Evolutionary conservation across 176 grass and related monocot genomes (phyloP).

Genomic region (Panicum miliaceum): DNA sequence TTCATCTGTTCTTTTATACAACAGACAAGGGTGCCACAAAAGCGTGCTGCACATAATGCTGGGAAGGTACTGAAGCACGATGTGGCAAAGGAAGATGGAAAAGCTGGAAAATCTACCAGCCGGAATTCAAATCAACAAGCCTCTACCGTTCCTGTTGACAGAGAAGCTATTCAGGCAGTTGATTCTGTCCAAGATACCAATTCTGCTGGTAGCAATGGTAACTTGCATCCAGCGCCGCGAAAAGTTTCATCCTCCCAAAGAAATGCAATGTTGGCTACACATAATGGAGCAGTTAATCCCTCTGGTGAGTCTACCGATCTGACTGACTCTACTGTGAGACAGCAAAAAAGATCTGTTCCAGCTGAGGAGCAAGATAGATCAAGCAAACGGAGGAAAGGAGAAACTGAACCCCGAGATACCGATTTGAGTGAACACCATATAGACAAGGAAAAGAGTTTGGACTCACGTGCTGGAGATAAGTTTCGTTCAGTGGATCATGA

Average conservation of each 20-base stretch:
- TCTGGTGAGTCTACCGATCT: slow-evolving; percentile 50
- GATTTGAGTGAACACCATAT: slow-evolving; percentile 54
- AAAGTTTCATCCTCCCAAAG: slow-evolving; percentile 60
- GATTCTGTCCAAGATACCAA: slow-evolving; percentile 50
- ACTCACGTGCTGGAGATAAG: slow-evolving; percentile 52
- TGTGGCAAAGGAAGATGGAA: slow-evolving; percentile 65
- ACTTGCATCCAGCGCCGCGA: slow-evolving; percentile 14
- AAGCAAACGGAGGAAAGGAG: slow-evolving; percentile 84
- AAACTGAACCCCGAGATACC: slow-evolving; percentile 53
- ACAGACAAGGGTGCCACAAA: slow-evolving; percentile 74
- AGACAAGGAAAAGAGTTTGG: slow-evolving; percentile 62
- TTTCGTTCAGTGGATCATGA: slow-evolving; percentile 63
- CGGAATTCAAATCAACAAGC: slow-evolving; percentile 57
- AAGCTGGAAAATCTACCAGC: slow-evolving; percentile 69
- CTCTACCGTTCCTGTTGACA: slow-evolving; percentile 49
- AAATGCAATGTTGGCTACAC: slow-evolving; percentile 37
- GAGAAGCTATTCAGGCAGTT: slow-evolving; percentile 52
- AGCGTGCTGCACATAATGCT: slow-evolving; percentile 55
- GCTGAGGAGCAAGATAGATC: slow-evolving; percentile 77
- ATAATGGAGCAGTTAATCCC: slow-evolving; percentile 47
- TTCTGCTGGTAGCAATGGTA: slow-evolving; percentile 51
- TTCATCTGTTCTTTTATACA: slow-evolving; percentile 34
- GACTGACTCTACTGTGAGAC: slow-evolving; percentile 58
- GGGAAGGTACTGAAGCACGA: slow-evolving; percentile 77
- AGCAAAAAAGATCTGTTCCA: slow-evolving; percentile 64